Base-by-base conservation (phyloP, 129 eudicot genomes). In the Centaurea solstitialis region DNA sequence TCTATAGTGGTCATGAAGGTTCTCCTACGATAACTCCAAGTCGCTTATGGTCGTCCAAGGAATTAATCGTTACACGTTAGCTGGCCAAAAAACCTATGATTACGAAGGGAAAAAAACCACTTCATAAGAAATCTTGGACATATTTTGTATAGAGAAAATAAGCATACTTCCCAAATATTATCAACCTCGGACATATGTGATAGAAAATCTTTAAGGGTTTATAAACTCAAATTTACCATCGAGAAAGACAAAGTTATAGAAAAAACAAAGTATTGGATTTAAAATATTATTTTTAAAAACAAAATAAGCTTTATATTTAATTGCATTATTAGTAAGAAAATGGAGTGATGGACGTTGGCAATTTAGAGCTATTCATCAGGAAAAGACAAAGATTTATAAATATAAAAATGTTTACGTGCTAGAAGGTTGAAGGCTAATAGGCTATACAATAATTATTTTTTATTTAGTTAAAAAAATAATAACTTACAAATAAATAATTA, bases 261-360 rank as follows among this genome's bases (percentile, higher is more conserved):
- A 35, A 21, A 23, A 7, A 82, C 28, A 76, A 82, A 76, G 62
- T 68, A 75, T 71, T 76, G 76, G 35, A 53, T 50, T 50, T 15
- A 17, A 50, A 13, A 47, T 47, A 47, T 12, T 53, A 18, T 53
- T 53, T 15, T 15, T 15, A 15, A 53, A 4, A 57, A 57, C 22
- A 57, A 57, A n/a, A 57, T 4, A 17, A n/a, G 18, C 1, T 21
- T 64, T 21, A 18, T 57, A 64, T 22, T 21, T 18, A 64, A 64
- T 64, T 21, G 68, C 30, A 21, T 64, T 64, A 64, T 64, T 64
- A 20, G 30, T 64, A 21, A 20, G 68, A 64, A 20, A 70, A 37
- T 70, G 21, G 75, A 37, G 28, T 11, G 45, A 70, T n/a, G 24
- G 28, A 70, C 53, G 53, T 70, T 70, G 75, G 75, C 17, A 70